Evolutionary conservation across 1,284 basidiomycete genomes (phyloP), one percentile per base, ranked within the genome.

Genomic region (Cryptococcus sp.): DNA sequence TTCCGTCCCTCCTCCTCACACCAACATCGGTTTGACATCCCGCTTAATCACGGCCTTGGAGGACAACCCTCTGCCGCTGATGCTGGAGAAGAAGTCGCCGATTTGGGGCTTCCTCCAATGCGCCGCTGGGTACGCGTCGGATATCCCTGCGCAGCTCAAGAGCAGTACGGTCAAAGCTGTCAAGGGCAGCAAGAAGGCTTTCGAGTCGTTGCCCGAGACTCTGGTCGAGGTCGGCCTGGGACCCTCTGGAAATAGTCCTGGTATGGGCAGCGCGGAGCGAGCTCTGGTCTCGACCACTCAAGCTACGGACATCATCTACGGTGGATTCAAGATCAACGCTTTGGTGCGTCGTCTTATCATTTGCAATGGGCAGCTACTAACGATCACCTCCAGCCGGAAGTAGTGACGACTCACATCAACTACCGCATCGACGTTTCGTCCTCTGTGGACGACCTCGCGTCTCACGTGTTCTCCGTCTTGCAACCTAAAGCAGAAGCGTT

Each of bases 311-410:
- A 67, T 78, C 45, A 67, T 76, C 59, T 60, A 62, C 39, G 75
- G 74, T 31, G 75, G 74, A 46, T 60, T 74, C 52, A 76, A 77
- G 57, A 65, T 74, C 55, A 78, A 78, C 46, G 76, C 77, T 42
- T 59, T 75, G 27, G 65, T 66, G 27, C 51, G 66, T 66, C 1
- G 2, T 20, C 10, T 8, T 47, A 11, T 15, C 23, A 38, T 22
- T 41, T 27, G 10, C 10, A 13, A 27, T 40, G 11, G 22, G 8
- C 22, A 50, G 22, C 23, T 27, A 7, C 54, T n/a, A 31, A 8
- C 23, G 42, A 45, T 44, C 20, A 5, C 17, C 50, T 46, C n/a
- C 42, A 67, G 59, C 77, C 76, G 47, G 76, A 78, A 57, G 61
- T 70, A 15, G 72, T 73, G 11, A 66, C 61, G 11, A 70, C 73